Evolutionary conservation across 306 rosid genomes (phyloP), one percentile per base, ranked within the genome.

Genomic region (Senna tora): DNA sequence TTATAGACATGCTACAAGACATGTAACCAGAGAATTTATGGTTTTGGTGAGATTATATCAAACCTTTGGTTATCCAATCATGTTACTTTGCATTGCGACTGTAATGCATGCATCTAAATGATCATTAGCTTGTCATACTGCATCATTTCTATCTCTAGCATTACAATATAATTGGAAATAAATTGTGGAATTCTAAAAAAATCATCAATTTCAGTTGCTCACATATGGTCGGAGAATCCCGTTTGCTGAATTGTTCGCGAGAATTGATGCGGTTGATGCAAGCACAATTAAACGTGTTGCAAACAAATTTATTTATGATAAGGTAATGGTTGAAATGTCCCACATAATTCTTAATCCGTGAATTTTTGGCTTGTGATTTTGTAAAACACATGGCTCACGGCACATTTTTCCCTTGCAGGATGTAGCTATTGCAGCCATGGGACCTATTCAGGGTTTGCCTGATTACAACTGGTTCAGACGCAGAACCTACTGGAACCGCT

Each of bases 381-480:
- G n/a, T n/a, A n/a, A n/a, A 25, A 55, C 36, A 17, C 11, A 17
- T 46, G 17, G 50, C 73, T 59, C 17, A 22, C 75, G 10, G 38
- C 43, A 38, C 79, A 46, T n/a, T 22, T 75, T 14, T 49, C n/a
- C 54, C 30, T 38, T 63, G 67, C 87, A 93, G 98, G 98, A 93
- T 80, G 10, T 93, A 64, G 97, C 92, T 30, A 93, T 93, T 75
- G 96, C 96, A 11, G 97, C 98, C 9, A 59, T 90, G 89, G 98
- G 98, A 53, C 98, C 98, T 6, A 69, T 93, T 82, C 90, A 86
- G 71, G 69, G 73, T 19, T 81, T 93, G 81, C 98, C 96, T 0
- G 97, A 93, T 84, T 93, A 90, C 90, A 93, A 93, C 87, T 84
- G 93, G 96, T 93, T 93, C 89, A 93, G 98, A 80, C 96, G 97